Conservation (phyloP, 768 basidiomycete species). For the Collybia nuda region DNA sequence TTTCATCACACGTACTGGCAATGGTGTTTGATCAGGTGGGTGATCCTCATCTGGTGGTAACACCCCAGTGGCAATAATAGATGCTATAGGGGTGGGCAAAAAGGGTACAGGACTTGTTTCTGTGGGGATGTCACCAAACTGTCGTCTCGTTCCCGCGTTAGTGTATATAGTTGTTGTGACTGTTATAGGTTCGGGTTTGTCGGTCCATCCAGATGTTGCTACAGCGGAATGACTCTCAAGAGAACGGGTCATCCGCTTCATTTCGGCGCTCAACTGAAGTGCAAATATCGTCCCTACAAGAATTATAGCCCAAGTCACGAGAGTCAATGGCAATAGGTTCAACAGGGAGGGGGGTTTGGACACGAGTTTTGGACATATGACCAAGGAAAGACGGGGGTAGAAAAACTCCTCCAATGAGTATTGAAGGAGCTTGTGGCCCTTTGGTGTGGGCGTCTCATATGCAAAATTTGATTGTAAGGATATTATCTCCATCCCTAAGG, state of each 20-base stretch:
- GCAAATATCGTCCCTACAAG: conserved; percentile 23
- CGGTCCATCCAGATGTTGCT: conserved; percentile 18
- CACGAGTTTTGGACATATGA: conserved; percentile 19
- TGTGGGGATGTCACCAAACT: conserved; percentile 21
- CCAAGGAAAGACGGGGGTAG: conserved; percentile 51
- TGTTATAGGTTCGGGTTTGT: conserved; percentile 30
- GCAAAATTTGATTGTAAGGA: conserved; percentile 56
- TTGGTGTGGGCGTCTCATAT: conserved; percentile 40
- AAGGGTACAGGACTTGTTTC: not conserved
- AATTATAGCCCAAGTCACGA: conserved; percentile 29
- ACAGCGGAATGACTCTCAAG: conserved; percentile 23
- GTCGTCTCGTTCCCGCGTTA: conserved; percentile 19
- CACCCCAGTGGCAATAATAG: not conserved
- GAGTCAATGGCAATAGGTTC: conserved; percentile 17
- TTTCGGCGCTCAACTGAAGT: conserved; percentile 24
- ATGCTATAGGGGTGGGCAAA: conserved; percentile 4
- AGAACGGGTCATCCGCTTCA: conserved; percentile 23
- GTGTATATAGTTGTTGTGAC: conserved; percentile 39
- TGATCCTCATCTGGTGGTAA: conserved; percentile 3
- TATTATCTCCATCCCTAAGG: conserved; percentile 39
- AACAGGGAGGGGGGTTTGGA: conserved; percentile 11
- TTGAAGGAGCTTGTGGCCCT: conserved; percentile 51
- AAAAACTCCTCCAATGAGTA: conserved; percentile 59
- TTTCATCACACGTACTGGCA: not conserved
- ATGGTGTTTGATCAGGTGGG: not conserved